Evolutionary conservation across 768 basidiomycete genomes (phyloP), one percentile per base, ranked within the genome.

Genomic region (Pleurotus platypus): DNA sequence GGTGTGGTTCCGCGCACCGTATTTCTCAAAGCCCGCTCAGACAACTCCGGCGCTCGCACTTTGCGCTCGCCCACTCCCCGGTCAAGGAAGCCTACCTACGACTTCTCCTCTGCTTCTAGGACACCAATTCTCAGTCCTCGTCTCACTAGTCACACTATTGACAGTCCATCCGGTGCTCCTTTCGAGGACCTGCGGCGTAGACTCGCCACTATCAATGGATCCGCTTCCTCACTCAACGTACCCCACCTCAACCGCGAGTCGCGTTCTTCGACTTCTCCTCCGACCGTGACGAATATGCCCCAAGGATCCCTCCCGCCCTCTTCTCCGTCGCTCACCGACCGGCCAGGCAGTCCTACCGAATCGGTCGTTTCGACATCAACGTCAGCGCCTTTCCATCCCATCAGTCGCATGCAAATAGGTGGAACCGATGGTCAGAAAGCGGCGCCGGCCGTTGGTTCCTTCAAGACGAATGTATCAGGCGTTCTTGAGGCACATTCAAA

Each of bases 1-100:
- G 88, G 89, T 1, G 88, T 95, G 4, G 90, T 94, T 0, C 93
- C 94, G 11, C 92, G 92, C 58, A 97, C 93, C 0, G 86, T 97
- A 16, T 97, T 98, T 70, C 74, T 97, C 62, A 90, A 82, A 63
- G 66, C 81, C n/a, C 73, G 80, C 24, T 66, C 70, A 20, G 67
- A 73, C 5, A 83, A 86, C 5, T 55, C 70, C 9, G 57, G 70
- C 12, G 62, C 63, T 53, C 75, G 69, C 64, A 66, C 73, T 12
- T 75, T 79, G 26, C 81, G 79, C 20, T 56, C 74, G 2, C 58
- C 67, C 3, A 69, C 73, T 20, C 63, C 67, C 12, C 69, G 71
- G 5, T 75, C 80, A 30, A 75, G 77, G 57, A 70, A 75, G 46
- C 73, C 74, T 5, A 69, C 64, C 1, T 60, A 72, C 24, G 69